These are phyloP conservation scores for Mycena vulgaris DNA, from an alignment of 768 basidiomycete genomes.

Conservation along the genomic window DNA sequence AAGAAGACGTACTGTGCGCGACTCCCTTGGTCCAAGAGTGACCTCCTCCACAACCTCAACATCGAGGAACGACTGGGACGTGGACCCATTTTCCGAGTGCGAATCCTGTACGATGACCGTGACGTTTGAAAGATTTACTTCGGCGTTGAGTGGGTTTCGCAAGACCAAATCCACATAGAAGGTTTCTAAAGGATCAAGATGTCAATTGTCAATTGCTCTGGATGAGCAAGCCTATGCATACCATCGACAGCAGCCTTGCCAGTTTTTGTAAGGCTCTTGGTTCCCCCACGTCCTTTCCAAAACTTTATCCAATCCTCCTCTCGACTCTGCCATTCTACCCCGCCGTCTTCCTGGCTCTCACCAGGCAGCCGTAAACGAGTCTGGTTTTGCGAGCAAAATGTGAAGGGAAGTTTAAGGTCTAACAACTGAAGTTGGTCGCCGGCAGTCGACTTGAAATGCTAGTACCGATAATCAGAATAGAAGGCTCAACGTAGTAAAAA, in stretches of 20 bases:
- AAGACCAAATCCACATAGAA: constrained; percentile 85
- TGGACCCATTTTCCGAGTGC: constrained; percentile 46
- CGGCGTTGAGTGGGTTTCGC: constrained; percentile 81
- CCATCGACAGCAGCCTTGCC: constrained; percentile 78
- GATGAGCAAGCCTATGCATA: constrained; percentile 46
- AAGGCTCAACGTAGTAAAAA: constrained; percentile 1
- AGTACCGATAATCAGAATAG: constrained; percentile 4
- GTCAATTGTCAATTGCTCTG: constrained; percentile 16
- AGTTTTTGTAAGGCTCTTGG: constrained; percentile 66
- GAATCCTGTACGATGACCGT: constrained; percentile 68
- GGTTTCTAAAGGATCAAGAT: constrained; percentile 63
- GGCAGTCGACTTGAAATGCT: constrained; percentile 84
- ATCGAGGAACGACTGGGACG: constrained; percentile 60
- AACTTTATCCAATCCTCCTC: constrained; percentile 78
- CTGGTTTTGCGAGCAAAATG: constrained; percentile 71
- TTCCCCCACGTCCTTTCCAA: constrained; percentile 68
- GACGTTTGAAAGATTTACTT: constrained; percentile 77
- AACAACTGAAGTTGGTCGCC: constrained; percentile 56
- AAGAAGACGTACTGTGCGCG: constrained; percentile 66
- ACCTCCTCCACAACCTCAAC: constrained; percentile 77
- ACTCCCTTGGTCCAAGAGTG: constrained; percentile 73
- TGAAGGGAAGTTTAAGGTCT: constrained; percentile 75
- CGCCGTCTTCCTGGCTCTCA: constrained; percentile 61
- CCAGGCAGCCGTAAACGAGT: constrained; percentile 73
- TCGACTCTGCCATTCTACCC: constrained; percentile 71